Conservation (phyloP, 441 rosid species). For the Codiaeum variegatum region DNA sequence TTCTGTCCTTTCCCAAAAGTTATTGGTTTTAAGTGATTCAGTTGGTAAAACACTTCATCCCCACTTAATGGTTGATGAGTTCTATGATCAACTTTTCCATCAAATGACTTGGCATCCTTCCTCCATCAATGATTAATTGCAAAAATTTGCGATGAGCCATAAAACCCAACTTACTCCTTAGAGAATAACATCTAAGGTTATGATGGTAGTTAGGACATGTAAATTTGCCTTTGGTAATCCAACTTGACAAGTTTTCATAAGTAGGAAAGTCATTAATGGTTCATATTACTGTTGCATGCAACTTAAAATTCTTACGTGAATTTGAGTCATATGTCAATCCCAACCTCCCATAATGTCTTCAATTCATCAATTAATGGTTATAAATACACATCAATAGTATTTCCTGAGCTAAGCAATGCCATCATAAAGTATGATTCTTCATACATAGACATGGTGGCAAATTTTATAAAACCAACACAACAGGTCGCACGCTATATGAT, state of each 20-base stretch:
- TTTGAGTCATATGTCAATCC: background rate
- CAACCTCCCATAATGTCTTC: background rate
- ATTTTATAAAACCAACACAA: background rate
- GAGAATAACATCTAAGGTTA: background rate
- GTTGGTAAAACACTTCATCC: background rate
- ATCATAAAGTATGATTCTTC: background rate
- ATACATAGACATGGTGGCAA: background rate
- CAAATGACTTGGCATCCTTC: background rate
- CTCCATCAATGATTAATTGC: background rate
- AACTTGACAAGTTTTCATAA: background rate
- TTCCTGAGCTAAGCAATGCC: background rate
- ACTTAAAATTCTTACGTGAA: background rate
- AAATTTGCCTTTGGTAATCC: background rate
- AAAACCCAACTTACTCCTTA: background rate
- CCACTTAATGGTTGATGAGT: background rate
- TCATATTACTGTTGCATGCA: background rate
- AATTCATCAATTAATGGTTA: background rate
- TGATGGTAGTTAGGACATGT: background rate
- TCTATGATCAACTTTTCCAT: background rate
- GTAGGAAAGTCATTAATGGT: background rate
- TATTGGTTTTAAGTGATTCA: background rate
- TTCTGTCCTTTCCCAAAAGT: background rate
- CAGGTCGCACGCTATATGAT: background rate
- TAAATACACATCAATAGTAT: background rate
- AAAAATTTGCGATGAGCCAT: background rate